phyloP scores from a whole-genome alignment of 345 rosid genomes.

The Hibiscus mutabilis region DNA sequence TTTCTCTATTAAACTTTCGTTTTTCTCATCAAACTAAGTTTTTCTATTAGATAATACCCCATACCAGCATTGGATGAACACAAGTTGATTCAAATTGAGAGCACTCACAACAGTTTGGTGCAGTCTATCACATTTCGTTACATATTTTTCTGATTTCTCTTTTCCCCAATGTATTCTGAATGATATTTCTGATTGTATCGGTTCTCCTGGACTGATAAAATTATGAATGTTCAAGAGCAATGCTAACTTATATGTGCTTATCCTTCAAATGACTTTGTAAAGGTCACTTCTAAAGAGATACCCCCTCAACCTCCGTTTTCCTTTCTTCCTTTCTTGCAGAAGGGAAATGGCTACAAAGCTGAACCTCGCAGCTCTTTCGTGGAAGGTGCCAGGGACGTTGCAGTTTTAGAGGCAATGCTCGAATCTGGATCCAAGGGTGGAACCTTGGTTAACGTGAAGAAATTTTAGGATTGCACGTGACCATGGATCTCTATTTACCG shows the following conservation, averaged over 20 bases:
- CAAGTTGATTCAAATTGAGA: not conserved
- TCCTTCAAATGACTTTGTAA: not conserved
- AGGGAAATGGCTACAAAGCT: constrained; percentile 35
- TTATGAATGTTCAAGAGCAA: not conserved
- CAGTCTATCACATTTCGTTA: not conserved
- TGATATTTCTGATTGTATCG: not conserved
- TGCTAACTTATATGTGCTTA: not conserved
- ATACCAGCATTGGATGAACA: not conserved
- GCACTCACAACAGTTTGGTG: not conserved
- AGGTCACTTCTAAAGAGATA: not conserved
- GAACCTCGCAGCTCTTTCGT: constrained; percentile 69
- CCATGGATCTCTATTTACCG: not conserved
- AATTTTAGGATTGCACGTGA: constrained; percentile 28
- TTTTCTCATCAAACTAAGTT: not conserved
- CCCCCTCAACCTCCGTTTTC: constrained; percentile 2
- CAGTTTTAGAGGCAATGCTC: constrained; percentile 87
- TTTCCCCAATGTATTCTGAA: not conserved
- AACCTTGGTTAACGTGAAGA: constrained; percentile 48
- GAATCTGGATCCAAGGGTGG: constrained; percentile 72
- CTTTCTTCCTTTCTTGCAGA: constrained; percentile 30
- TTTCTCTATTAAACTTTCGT: not conserved
- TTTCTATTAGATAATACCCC: not conserved
- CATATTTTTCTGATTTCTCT: not conserved
- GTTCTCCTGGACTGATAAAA: not conserved
- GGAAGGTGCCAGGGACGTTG: constrained; percentile 92